Conservation (phyloP, 345 rosid species). For the Punica granatum region DNA sequence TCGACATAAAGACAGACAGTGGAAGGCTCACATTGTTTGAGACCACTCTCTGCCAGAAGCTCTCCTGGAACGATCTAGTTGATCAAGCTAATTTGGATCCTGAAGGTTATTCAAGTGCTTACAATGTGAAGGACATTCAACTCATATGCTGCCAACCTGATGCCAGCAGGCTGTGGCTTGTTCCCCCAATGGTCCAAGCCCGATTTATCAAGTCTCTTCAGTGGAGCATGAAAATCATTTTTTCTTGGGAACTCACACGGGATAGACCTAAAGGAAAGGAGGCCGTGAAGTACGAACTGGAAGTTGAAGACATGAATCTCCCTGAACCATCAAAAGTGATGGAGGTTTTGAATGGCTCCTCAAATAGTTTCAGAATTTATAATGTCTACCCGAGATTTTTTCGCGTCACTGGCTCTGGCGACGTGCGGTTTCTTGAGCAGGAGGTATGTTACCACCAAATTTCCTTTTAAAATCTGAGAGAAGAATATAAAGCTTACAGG, state of each 20-base stretch:
- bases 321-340: conserved; percentile 27
- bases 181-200: conserved; percentile 34
- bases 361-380: conserved; percentile 24
- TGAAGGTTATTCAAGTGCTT: conserved; percentile 23
- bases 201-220: conserved; percentile 28
- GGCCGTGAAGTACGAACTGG: conserved; percentile 29
- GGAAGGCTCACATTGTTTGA: conserved; percentile 33
- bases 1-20: conserved; percentile 32
- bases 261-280: conserved; percentile 41
- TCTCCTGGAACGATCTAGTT: conserved; percentile 25
- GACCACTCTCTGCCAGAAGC: conserved; percentile 37
- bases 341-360: conserved; percentile 33
- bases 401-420: conserved; percentile 44
- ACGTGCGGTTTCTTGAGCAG: conserved; percentile 30
- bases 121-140: conserved; percentile 34
- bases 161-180: conserved; percentile 35
- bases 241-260: conserved; percentile 35
- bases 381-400: conserved; percentile 41
- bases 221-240: conserved; percentile 26
- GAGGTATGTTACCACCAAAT: conserved; percentile 16
- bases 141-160: conserved; percentile 48
- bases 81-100: conserved; percentile 25
- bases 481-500: not conserved
- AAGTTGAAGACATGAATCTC: conserved; percentile 28
- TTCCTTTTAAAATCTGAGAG: too few species aligned